Evolutionary conservation across 2,329 filamentous ascomycete genomes (phyloP).

Genomic region (Paecilomyces sp.): DNA sequence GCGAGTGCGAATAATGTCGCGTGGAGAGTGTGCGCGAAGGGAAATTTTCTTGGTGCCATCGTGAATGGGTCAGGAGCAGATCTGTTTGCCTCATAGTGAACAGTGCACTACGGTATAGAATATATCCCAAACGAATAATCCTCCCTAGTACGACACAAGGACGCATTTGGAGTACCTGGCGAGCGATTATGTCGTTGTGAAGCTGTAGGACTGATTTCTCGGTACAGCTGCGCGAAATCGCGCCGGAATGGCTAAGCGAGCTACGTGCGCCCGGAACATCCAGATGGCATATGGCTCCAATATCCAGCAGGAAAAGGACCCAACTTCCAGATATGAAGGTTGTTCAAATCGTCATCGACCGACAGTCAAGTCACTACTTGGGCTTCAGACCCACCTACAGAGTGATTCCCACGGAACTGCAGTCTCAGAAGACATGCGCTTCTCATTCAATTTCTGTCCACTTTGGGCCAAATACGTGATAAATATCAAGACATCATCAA

Average conservation of each 20-base stretch:
- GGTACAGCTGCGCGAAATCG: too few species aligned
- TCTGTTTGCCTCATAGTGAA: slow-evolving; percentile 22
- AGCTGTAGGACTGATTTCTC: not conserved
- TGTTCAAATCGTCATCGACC: not conserved
- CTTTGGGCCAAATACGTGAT: not conserved
- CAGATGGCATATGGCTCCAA: too few species aligned
- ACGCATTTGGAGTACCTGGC: not conserved
- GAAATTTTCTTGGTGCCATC: slow-evolving; percentile 28
- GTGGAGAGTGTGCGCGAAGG: slow-evolving; percentile 32
- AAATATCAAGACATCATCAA: not conserved
- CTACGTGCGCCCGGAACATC: too few species aligned
- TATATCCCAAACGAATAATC: not conserved
- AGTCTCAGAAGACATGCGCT: not conserved
- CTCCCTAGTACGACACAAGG: not conserved
- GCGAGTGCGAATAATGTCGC: slow-evolving; percentile 18
- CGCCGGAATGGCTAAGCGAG: too few species aligned
- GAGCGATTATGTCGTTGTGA: not conserved
- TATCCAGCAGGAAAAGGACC: too few species aligned
- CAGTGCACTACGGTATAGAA: not conserved
- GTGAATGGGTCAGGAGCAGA: slow-evolving; percentile 26
- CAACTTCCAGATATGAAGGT: too few species aligned
- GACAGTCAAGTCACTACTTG: not conserved
- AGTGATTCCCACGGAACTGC: not conserved
- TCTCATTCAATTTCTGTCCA: not conserved
- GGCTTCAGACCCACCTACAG: not conserved